Evolutionary conservation across 345 rosid species (phyloP).

Genomic region (Linum usitatissimum): DNA sequence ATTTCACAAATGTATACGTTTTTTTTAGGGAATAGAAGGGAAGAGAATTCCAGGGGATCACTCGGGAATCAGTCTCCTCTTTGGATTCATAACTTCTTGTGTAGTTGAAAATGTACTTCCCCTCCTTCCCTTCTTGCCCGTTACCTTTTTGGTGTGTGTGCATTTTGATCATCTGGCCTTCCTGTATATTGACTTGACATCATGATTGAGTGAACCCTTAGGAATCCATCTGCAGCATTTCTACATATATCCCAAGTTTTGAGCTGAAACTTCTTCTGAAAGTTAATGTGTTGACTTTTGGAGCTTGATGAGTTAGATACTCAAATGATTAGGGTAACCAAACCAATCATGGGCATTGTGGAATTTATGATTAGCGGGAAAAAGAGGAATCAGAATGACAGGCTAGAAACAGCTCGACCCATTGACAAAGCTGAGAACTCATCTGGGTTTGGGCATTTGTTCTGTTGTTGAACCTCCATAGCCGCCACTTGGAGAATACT

Average conservation of each 20-base stretch:
- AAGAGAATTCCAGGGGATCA: neutral
- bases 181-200: neutral
- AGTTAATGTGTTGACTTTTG: neutral
- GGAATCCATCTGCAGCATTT: neutral
- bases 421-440: slow-evolving; percentile 2
- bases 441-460: neutral
- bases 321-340: neutral
- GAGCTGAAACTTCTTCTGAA: neutral
- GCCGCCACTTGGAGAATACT: slow-evolving; percentile 10
- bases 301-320: neutral
- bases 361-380: neutral
- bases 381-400: slow-evolving; percentile 5
- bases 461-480: neutral
- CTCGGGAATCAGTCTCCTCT: neutral
- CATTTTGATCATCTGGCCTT: neutral
- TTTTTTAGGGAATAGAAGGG: no score
- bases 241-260: neutral
- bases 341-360: neutral
- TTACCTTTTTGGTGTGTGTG: neutral
- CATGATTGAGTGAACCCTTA: neutral
- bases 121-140: neutral
- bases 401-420: slow-evolving; percentile 16
- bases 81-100: neutral
- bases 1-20: no score
- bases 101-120: neutral